Base-by-base conservation (phyloP, 306 rosid species). In the Delonix regia region DNA sequence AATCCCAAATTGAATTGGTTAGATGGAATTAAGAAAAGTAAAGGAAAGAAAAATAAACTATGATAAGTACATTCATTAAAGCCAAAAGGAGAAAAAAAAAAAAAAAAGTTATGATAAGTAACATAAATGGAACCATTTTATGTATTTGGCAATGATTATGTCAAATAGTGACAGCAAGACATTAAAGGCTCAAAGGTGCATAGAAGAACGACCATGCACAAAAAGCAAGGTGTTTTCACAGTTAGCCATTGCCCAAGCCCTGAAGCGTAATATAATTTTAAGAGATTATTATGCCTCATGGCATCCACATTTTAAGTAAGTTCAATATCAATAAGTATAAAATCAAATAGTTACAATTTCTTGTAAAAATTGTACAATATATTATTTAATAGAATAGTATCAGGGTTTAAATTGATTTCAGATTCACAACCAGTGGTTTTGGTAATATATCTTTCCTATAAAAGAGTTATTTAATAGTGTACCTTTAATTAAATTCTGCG, bases 11-110 rank as follows among this genome's bases (percentile, higher is more conserved):
- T 44, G 30, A 85, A 69, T 44, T 64, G 48, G 45, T 77, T 38
- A 48, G 81, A 78, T 68, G 77, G 49, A 68, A 48, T 73, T 73
- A 68, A 82, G 70, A 83, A 25, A 80, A 73, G 59, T 24, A 10
- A 4, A 18, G 67, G 71, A 45, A 57, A 44, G 39, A 14, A 33
- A 18, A 61, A 0, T 30, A 24, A n/a, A 18, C n/a, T n/a, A 61
- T 12, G 25, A 41, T 25, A 67, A 38, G 13, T 48, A 56, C 16
- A 34, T 53, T 70, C 70, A 77, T 24, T 24, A 45, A 55, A 36
- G 63, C 38, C 38, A 44, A 30, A 66, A 8, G n/a, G 25, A 4
- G 8, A 4, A 52, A n/a, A 24, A n/a, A n/a, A n/a, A n/a, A n/a
- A n/a, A n/a, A n/a, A n/a, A n/a, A n/a, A n/a, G n/a, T 42, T 27